phyloP scores from a whole-genome alignment of 129 eudicot genomes.

The Kitagawia praeruptora region DNA sequence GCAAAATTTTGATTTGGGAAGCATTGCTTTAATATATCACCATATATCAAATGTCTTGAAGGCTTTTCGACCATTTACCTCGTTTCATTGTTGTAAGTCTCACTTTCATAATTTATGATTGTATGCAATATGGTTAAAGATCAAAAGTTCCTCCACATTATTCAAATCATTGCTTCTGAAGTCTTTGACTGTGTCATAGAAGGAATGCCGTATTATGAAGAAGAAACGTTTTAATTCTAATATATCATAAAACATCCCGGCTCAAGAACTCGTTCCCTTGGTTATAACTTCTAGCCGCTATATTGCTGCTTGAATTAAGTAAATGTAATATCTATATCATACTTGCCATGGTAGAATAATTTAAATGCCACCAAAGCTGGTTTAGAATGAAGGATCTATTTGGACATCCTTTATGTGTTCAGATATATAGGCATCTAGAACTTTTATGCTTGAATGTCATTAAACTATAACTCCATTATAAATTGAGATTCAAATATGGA shows the following conservation, averaged over 20 bases:
- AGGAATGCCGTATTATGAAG: background rate
- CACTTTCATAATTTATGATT: background rate
- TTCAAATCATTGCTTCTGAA: background rate
- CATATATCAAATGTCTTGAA: background rate
- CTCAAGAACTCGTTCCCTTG: background rate
- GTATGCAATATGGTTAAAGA: background rate
- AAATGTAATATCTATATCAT: background rate
- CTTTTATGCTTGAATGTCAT: background rate
- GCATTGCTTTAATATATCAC: background rate
- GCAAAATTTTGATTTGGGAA: conserved; percentile 47
- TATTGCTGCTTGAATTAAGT: background rate
- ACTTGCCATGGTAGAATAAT: background rate
- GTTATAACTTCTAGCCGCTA: background rate
- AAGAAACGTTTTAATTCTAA: background rate
- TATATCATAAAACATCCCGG: background rate
- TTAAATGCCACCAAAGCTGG: background rate
- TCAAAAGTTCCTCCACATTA: background rate
- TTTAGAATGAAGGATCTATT: background rate
- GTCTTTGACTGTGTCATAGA: background rate
- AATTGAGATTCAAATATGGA: background rate
- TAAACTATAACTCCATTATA: background rate
- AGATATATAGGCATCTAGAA: background rate
- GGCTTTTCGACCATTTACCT: background rate
- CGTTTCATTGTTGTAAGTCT: background rate
- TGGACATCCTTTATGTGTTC: background rate